Percentiles rank a stretch among this genome's conserved stretches.
Evolutionary conservation across 345 rosid genomes (phyloP).

Genomic region (Chamaenerion angustifolium): DNA sequence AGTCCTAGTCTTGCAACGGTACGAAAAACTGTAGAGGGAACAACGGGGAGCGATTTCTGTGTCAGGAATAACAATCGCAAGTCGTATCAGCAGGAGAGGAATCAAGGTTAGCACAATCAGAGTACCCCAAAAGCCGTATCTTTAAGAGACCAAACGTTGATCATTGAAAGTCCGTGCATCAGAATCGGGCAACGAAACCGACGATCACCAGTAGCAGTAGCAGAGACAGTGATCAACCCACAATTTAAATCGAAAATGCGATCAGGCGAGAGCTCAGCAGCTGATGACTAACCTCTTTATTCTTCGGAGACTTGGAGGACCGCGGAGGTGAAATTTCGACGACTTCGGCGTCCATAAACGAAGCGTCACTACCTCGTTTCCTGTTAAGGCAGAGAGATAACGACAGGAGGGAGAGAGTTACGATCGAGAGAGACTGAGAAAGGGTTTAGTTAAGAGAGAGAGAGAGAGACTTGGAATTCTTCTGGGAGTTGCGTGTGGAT

Average conservation of each 20-base stretch:
- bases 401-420: neutral
- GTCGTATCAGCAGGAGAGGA: too few species aligned
- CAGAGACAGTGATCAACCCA: conserved; percentile 1
- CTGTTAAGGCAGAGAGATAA: conserved; percentile 20
- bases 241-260: neutral
- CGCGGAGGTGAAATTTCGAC: conserved; percentile 53
- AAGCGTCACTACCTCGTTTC: conserved; percentile 8
- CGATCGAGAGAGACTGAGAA: neutral
- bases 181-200: neutral
- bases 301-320: conserved; percentile 18
- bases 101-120: too few species aligned
- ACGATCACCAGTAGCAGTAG: neutral
- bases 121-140: too few species aligned
- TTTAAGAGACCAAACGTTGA: too few species aligned
- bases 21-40: too few species aligned
- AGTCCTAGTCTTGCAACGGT: too few species aligned
- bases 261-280: neutral
- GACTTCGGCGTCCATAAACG: conserved; percentile 47
- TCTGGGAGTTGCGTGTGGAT: conserved; percentile 1
- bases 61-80: too few species aligned
- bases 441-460: neutral
- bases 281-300: conserved; percentile 26
- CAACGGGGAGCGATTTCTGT: too few species aligned
- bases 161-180: neutral
- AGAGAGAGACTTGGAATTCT: conserved; percentile 17